Evolutionary conservation across 2,329 filamentous ascomycete genomes (phyloP).

Genomic region (Thielaviopsis punctulata): DNA sequence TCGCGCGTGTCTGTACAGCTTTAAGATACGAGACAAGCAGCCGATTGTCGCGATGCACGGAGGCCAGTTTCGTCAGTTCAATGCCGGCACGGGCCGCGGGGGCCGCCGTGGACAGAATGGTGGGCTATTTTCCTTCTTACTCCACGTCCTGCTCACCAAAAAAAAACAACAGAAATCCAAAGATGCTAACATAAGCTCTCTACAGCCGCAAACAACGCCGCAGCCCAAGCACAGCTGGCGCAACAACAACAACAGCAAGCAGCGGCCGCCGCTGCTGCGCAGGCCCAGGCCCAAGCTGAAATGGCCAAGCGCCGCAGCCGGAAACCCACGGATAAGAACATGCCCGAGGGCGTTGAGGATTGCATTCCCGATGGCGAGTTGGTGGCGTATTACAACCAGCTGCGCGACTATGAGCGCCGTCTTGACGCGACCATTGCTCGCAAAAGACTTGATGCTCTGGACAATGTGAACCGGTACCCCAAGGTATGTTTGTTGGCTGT

Average conservation of each 20-base stretch:
- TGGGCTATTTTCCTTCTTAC: not conserved
- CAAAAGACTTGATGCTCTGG: conserved; percentile 80
- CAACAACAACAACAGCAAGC: conserved; percentile 29
- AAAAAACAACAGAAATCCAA: not conserved
- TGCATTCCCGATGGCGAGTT: conserved; percentile 61
- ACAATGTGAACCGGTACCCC: conserved; percentile 55
- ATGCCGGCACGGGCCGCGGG: conserved; percentile 4
- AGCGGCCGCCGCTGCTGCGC: conserved; percentile 36
- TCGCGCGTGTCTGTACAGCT: not conserved
- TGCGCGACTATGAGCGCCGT: conserved; percentile 73
- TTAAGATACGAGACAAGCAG: not conserved
- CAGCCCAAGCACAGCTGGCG: conserved; percentile 36
- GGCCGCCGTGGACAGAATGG: conserved; percentile 9
- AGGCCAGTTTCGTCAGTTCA: conserved; percentile 12
- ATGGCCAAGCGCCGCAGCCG: conserved; percentile 63
- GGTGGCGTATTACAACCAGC: conserved; percentile 61
- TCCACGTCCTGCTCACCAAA: too few relatives aligned
- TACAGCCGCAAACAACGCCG: conserved; percentile 14
- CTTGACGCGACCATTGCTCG: conserved; percentile 87
- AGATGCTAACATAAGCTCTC: not conserved
- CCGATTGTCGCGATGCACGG: conserved; percentile 6
- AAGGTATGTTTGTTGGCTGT: conserved; percentile 32
- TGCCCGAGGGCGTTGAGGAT: conserved; percentile 78
- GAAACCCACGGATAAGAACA: conserved; percentile 87
- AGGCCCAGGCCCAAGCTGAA: conserved; percentile 37